phyloP scores from a whole-genome alignment of 768 basidiomycete species.

The Xerocomellus amylosporus region DNA sequence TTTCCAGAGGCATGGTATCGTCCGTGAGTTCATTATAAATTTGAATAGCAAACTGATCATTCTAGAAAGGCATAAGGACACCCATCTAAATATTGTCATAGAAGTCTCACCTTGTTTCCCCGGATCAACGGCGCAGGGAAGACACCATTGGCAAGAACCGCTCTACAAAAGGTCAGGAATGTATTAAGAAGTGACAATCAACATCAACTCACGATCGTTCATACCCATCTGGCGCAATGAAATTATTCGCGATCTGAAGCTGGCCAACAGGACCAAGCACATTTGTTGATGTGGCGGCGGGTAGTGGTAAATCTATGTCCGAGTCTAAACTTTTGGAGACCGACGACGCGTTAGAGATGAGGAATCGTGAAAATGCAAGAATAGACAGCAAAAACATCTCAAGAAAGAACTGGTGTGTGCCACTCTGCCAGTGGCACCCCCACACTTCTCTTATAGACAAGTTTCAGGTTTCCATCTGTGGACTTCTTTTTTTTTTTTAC shows the following conservation, averaged over 20 bases:
- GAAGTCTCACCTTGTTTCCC: background rate
- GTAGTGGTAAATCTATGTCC: background rate
- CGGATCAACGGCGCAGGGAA: background rate
- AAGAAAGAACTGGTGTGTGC: background rate
- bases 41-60: conserved; percentile 38
- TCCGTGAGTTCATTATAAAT: conserved; percentile 38
- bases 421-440: background rate
- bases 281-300: background rate
- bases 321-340: background rate
- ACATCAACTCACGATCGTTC: background rate
- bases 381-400: conserved; percentile 1
- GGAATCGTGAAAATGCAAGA: conserved; percentile 4
- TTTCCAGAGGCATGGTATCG: conserved; percentile 38
- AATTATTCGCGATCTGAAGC: conserved; percentile 36
- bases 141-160: background rate
- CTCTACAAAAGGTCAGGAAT: background rate
- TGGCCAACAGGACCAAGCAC: conserved; percentile 16
- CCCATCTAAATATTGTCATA: conserved; percentile 30
- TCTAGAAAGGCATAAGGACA: conserved; percentile 28
- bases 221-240: conserved; percentile 18
- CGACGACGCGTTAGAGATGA: background rate
- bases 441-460: background rate
- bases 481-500: no score
- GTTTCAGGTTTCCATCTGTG: no score
- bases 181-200: background rate